Conservation (phyloP, 352 stramenopile species). For the Phytophthora pistaciae region DNA sequence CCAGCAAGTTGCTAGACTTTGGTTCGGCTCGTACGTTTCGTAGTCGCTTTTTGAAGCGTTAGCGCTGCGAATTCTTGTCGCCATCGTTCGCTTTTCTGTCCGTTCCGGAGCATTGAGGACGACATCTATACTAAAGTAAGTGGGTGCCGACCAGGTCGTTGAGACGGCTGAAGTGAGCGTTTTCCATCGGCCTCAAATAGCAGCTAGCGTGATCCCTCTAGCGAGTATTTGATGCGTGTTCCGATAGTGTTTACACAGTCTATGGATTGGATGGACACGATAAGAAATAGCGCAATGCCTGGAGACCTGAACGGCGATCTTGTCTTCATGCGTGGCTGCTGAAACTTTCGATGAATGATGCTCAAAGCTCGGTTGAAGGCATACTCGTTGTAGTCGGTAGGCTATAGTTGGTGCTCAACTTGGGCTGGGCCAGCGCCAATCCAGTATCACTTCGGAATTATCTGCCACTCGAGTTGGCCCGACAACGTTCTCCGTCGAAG, state of each 20-base stretch:
- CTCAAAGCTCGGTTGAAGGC: neutral
- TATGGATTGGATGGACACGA: constrained; percentile 12
- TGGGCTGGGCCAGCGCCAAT: neutral
- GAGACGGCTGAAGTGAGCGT: constrained; percentile 13
- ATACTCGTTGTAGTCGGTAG: neutral
- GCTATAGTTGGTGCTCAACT: constrained; percentile 10
- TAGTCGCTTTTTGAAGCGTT: neutral
- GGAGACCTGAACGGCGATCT: constrained; percentile 5
- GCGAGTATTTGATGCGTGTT: neutral
- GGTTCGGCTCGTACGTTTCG: neutral
- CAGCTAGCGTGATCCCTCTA: constrained; percentile 1
- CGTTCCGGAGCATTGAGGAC: constrained; percentile 3
- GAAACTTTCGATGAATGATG: constrained; percentile 6
- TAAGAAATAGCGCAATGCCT: constrained; percentile 13
- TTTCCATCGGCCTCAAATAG: constrained; percentile 16
- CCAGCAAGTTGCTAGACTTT: neutral
- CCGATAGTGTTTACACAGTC: neutral
- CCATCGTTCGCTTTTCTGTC: neutral
- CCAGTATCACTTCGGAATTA: constrained; percentile 17
- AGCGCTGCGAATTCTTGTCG: neutral
- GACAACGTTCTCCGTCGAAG: constrained; percentile 12
- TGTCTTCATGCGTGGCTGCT: neutral
- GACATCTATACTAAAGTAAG: constrained; percentile 1
- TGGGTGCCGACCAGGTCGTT: constrained; percentile 6
- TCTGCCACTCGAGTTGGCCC: neutral